Percentiles rank a stretch among this genome's conserved stretches.
These are phyloP conservation scores for Ensete glaucum DNA, from an alignment of 176 grass and related monocot species.

Conservation along the genomic window DNA sequence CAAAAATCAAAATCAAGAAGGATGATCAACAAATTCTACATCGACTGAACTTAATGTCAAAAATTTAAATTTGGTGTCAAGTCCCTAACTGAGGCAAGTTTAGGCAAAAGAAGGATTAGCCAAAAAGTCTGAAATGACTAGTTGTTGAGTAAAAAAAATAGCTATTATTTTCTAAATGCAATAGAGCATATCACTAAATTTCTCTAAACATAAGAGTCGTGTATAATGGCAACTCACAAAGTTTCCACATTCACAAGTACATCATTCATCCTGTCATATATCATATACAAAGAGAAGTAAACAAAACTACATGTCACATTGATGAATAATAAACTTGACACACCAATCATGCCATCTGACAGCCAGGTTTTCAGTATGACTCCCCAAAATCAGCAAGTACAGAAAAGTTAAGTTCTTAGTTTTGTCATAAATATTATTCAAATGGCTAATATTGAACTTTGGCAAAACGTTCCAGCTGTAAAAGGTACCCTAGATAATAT, in stretches of 20 bases:
- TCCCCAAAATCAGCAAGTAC: not conserved
- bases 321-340: not conserved
- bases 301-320: not conserved
- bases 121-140: no score
- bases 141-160: no score
- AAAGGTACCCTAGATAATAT: not conserved
- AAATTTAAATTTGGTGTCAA: not conserved
- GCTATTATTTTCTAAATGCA: no score
- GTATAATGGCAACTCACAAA: not conserved
- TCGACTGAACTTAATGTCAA: no score
- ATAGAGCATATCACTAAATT: not conserved
- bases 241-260: not conserved
- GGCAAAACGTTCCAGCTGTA: not conserved
- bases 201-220: not conserved
- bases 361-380: not conserved
- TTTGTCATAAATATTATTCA: not conserved
- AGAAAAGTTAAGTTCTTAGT: no score
- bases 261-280: not conserved
- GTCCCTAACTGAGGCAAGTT: not conserved
- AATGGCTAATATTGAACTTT: not conserved
- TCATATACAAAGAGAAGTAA: not conserved
- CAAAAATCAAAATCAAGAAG: no score
- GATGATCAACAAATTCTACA: no score
- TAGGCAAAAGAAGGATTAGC: not conserved
- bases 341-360: not conserved